Evolutionary conservation across 768 basidiomycete genomes (phyloP).

Genomic region (Rhizopogon vinicolor): DNA sequence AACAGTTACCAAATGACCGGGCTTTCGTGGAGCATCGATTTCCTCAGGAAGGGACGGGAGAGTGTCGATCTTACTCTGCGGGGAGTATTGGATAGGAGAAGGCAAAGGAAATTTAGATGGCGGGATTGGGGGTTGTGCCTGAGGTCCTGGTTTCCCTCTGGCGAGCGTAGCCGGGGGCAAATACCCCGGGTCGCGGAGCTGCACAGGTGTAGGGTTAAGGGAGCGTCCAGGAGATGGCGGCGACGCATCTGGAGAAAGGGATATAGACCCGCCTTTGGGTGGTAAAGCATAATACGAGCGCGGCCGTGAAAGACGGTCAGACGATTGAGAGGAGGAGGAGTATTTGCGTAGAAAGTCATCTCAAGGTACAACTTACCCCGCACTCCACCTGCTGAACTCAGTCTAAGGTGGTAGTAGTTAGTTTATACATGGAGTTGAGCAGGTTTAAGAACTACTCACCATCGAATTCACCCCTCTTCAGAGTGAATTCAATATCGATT

Average conservation of each 20-base stretch:
- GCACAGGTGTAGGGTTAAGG: not conserved
- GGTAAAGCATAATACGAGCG: conserved; percentile 16
- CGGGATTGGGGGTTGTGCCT: conserved; percentile 4
- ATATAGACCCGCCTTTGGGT: not conserved
- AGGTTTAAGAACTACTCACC: no score
- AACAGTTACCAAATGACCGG: conserved; percentile 30
- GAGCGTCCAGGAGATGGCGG: conserved; percentile 3
- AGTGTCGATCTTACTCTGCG: conserved; percentile 22
- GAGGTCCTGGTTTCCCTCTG: conserved; percentile 4
- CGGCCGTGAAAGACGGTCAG: conserved; percentile 49
- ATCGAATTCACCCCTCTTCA: no score
- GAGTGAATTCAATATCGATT: no score
- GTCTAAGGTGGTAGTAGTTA: no score
- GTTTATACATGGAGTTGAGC: no score
- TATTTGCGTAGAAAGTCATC: conserved; percentile 88
- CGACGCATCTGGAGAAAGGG: conserved; percentile 7
- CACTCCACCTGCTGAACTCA: no score
- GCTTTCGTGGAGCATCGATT: conserved; percentile 10
- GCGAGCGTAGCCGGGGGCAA: conserved; percentile 9
- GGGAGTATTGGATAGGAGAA: not conserved
- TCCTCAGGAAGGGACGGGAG: conserved; percentile 35
- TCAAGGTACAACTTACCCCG: no score
- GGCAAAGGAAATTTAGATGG: not conserved
- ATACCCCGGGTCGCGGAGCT: conserved; percentile 6
- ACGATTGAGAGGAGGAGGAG: conserved; percentile 41